Evolutionary conservation across 768 basidiomycete species (phyloP).

Genomic region (Suillus variegatus): DNA sequence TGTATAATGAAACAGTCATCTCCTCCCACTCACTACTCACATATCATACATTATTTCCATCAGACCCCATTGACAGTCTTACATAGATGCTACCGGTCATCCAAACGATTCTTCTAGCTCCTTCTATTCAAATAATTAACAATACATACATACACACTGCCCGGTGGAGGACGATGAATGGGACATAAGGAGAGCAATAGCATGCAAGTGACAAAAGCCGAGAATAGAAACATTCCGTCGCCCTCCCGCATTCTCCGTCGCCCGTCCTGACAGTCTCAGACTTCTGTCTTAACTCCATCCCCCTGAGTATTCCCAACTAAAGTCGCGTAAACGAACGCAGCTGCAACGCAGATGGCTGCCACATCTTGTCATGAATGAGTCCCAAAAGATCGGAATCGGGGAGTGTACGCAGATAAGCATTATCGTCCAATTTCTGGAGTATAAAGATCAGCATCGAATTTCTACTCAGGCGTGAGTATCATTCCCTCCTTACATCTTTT

Average conservation of each 20-base stretch:
- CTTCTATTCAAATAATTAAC: neutral
- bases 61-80: neutral
- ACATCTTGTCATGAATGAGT: conserved; percentile 57
- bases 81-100: neutral
- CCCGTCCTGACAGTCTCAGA: neutral
- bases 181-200: neutral
- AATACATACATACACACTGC: neutral
- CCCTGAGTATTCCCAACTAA: conserved; percentile 9
- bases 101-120: neutral
- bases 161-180: neutral
- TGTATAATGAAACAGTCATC: neutral
- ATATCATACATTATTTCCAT: neutral
- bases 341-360: conserved; percentile 40
- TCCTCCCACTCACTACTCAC: neutral
- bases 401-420: conserved; percentile 46
- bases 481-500: conserved; percentile 47
- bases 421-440: conserved; percentile 45
- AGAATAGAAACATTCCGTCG: conserved; percentile 7
- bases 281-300: neutral
- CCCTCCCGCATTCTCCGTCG: neutral
- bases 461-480: neutral
- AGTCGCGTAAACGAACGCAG: conserved; percentile 14
- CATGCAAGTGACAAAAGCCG: neutral
- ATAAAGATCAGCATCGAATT: conserved; percentile 7
- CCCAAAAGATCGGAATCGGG: conserved; percentile 48